Evolutionary conservation across 2,329 filamentous ascomycete genomes (phyloP), one percentile per base, ranked within the genome.

Genomic region (Colletotrichum simmondsii): DNA sequence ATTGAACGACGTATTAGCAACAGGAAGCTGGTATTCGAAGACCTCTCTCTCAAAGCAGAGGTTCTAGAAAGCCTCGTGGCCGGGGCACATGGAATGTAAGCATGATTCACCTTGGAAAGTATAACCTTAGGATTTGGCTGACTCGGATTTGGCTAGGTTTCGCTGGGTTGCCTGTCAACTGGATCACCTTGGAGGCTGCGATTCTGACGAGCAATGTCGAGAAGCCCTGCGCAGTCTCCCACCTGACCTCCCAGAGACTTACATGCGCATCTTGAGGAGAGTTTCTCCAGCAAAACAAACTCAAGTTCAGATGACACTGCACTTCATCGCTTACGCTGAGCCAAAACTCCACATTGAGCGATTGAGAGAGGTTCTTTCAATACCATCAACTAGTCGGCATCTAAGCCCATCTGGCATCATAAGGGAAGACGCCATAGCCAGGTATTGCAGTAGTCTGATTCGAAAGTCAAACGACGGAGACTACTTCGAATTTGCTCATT

Each of bases 151-250:
- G 5, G 0, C 0, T 14, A 71, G 69, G 69, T 72, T 68, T 2
- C 35, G 69, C 46, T 72, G 69, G 64, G 69, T 72, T 0, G 22
- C 69, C 1, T 72, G 69, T 53, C 69, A 72, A 49, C 1, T 72
- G 11, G 69, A 68, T 5, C 57, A 72, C 16, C 58, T 72, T 0
- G 57, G 22, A n/a, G 1, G 28, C 0, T 68, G 63, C 49, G n/a
- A 28, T 4, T 67, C 63, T 2, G 64, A 71, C 19, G 3, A 68
- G 19, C 1, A 67, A n/a, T 67, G 69, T 14, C 49, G 57, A 0
- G 32, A 62, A 0, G 56, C 68, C 1, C 26, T 71, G 1, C 52
- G 11, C 3, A 16, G 16, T 0, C 22, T 72, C 1, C 68, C 68
- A 1, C 64, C 63, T 0, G 35, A 14, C 8, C 56, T 71, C 0